phyloP scores from a whole-genome alignment of 306 rosid genomes.

The Macrotyloma uniflorum region DNA sequence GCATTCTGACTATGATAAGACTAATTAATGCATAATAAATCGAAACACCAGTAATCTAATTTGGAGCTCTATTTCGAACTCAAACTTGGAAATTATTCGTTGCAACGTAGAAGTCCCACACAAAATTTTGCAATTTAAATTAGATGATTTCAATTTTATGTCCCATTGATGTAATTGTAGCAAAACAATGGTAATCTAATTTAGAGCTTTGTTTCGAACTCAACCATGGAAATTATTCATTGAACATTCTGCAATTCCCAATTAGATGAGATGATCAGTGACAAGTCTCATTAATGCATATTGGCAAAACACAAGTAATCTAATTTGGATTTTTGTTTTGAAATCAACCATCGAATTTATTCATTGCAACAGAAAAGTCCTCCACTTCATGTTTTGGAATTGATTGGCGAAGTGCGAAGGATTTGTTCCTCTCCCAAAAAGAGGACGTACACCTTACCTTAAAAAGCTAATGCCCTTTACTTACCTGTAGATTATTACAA shows the following conservation, averaged over 20 bases:
- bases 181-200: background rate
- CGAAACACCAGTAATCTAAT: background rate
- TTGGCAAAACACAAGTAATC: background rate
- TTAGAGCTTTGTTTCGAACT: background rate
- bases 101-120: background rate
- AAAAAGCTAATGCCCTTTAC: no score
- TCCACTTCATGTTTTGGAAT: background rate
- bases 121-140: background rate
- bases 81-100: background rate
- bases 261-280: background rate
- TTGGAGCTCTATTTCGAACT: conserved; percentile 1
- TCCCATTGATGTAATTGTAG: background rate
- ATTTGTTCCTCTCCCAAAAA: no score
- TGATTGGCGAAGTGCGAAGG: no score
- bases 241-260: no score
- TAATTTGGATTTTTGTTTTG: background rate
- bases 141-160: background rate
- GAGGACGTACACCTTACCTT: no score
- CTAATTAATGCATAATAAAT: conserved; percentile 11
- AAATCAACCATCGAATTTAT: background rate
- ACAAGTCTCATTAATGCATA: conserved; percentile 13
- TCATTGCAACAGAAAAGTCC: background rate
- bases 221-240: background rate
- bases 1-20: background rate
- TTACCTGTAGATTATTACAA: background rate